Evolutionary conservation across 176 grass and related monocot species (phyloP).

Genomic region (Aegilops longissima): DNA sequence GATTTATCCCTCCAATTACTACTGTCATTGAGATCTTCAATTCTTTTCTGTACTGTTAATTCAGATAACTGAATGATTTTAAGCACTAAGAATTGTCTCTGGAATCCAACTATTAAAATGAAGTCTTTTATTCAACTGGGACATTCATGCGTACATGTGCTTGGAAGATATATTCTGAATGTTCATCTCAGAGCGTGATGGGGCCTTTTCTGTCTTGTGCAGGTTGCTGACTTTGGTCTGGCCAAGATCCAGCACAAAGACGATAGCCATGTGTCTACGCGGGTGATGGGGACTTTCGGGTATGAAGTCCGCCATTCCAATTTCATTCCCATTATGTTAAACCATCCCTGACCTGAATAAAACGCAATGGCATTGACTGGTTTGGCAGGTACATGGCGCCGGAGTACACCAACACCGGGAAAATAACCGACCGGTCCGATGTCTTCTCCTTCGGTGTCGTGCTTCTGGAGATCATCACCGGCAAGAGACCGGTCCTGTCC

Average conservation of each 20-base stretch:
- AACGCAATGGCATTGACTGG: not conserved
- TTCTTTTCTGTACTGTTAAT: too few species aligned
- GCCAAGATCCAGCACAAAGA: constrained; percentile 59
- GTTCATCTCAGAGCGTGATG: not conserved
- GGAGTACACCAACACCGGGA: constrained; percentile 54
- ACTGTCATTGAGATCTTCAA: too few species aligned
- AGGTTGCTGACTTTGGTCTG: constrained; percentile 92
- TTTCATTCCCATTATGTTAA: too few species aligned
- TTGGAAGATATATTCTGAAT: not conserved
- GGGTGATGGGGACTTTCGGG: constrained; percentile 84
- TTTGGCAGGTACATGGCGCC: constrained; percentile 55
- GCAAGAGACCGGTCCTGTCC: constrained; percentile 47
- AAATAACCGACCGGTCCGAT: constrained; percentile 55
- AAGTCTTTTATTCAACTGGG: too few species aligned
- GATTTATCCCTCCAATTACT: too few species aligned
- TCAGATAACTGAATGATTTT: too few species aligned
- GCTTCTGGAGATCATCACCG: constrained; percentile 68
- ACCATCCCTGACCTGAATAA: too few species aligned
- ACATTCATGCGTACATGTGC: too few species aligned
- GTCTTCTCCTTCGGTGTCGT: constrained; percentile 69
- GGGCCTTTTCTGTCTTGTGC: not conserved
- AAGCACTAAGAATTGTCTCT: too few species aligned
- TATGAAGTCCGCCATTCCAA: not conserved
- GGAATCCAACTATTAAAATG: too few species aligned
- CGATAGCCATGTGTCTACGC: constrained; percentile 59